These are phyloP conservation scores for Cladosporium austrohemisphaericum DNA, from an alignment of 2,329 filamentous ascomycete species.

Conservation along the genomic window DNA sequence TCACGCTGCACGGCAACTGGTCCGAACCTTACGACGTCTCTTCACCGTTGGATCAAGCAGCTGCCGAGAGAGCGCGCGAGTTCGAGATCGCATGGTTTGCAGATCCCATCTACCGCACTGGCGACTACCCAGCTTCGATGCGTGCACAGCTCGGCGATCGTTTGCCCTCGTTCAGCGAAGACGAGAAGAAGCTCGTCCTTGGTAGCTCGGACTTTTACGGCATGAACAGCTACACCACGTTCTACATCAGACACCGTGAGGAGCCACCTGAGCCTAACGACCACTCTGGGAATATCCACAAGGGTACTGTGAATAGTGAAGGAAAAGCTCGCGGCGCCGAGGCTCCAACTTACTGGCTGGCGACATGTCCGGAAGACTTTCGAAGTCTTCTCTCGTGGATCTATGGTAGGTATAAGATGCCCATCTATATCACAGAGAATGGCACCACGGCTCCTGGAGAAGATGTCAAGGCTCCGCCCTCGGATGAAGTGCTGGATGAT, in stretches of 20 bases:
- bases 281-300: conserved; percentile 40
- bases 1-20: conserved; percentile 43
- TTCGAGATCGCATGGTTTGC: conserved; percentile 45
- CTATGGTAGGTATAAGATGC: conserved; percentile 39
- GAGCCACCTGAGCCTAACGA: conserved; percentile 38
- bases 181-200: conserved; percentile 27
- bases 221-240: conserved; percentile 40
- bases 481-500: conserved; percentile 39
- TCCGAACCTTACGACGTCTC: conserved; percentile 40
- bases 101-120: conserved; percentile 36
- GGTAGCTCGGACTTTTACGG: conserved; percentile 32
- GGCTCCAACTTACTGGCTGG: conserved; percentile 41
- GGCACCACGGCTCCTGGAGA: conserved; percentile 42
- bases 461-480: conserved; percentile 29
- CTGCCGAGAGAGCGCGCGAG: conserved; percentile 39
- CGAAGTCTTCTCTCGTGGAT: conserved; percentile 41
- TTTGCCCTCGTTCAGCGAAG: conserved; percentile 29
- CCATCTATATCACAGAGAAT: conserved; percentile 45
- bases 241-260: conserved; percentile 37
- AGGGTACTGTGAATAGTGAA: conserved; percentile 36
- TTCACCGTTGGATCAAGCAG: conserved; percentile 36
- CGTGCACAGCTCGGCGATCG: conserved; percentile 31
- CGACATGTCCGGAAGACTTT: conserved; percentile 39
- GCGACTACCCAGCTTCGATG: conserved; percentile 41
- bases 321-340: conserved; percentile 34